These are phyloP conservation scores for Monosporascus sp. DNA, from an alignment of 2,329 filamentous ascomycete genomes.

Conservation along the genomic window DNA sequence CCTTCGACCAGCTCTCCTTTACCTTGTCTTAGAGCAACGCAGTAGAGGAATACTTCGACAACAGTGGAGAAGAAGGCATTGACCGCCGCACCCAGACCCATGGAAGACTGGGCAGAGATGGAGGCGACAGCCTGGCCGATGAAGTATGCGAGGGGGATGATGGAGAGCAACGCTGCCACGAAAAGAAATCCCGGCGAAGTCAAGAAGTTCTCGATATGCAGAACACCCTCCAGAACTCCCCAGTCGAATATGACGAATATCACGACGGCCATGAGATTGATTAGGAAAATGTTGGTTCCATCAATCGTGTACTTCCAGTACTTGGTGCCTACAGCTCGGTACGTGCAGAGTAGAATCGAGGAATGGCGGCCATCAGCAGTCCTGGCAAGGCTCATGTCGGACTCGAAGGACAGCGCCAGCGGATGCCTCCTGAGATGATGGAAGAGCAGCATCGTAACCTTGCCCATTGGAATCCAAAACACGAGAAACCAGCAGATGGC, in stretches of 20 bases:
- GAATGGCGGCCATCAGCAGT: conserved; percentile 66
- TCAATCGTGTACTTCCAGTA: conserved; percentile 99
- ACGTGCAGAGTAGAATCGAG: conserved; percentile 91
- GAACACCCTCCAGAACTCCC: conserved; percentile 63
- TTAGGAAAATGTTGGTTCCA: conserved; percentile 97
- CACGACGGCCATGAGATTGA: conserved; percentile 94
- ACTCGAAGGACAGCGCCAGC: conserved; percentile 87
- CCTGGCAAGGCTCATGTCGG: conserved; percentile 71
- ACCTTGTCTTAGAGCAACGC: conserved; percentile 84
- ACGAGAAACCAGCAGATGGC: conserved; percentile 92
- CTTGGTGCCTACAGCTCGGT: conserved; percentile 85
- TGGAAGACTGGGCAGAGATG: conserved; percentile 96
- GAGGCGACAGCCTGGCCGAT: conserved; percentile 98
- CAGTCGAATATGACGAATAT: conserved; percentile 93
- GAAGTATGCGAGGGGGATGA: conserved; percentile 96
- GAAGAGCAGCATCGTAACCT: conserved; percentile 83
- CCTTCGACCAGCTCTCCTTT: conserved; percentile 93
- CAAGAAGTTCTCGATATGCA: conserved; percentile 67
- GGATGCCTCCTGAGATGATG: conserved; percentile 91
- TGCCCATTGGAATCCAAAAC: conserved; percentile 98
- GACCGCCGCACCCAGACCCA: conserved; percentile 94
- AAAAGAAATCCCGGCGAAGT: conserved; percentile 87
- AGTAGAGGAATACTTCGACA: conserved; percentile 97
- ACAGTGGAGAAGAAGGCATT: conserved; percentile 98
- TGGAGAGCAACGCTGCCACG: conserved; percentile 75